Base-by-base conservation (phyloP, 495 filamentous ascomycete species). In the Evansstolkia leycettana region DNA sequence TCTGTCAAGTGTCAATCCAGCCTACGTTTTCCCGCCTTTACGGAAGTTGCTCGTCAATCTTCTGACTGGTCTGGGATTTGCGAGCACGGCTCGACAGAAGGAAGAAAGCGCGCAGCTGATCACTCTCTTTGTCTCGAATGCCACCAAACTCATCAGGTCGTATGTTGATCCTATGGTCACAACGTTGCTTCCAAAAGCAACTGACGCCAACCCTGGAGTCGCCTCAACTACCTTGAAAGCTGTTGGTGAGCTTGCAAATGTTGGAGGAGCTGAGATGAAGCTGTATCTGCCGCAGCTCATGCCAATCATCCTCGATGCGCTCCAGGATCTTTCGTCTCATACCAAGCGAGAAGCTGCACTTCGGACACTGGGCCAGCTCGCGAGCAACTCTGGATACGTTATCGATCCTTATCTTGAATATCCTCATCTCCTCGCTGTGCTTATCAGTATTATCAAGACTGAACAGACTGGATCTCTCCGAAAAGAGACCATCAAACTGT, bases 371-470 rank as follows among this genome's bases (percentile, higher is more conserved):
- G 90, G 88, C 12, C 87, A 95, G 52, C 61, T 99, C 10, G 84
- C 90, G 5, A 89, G 84, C 49, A 94, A 89, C 51, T 84, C 86
- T 13, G 89, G 92, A 40, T 99, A 99, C 59, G 90, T 99, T 30
- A 95, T 99, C 42, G 82, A 93, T 25, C 92, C 90, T 7, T 99
- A 96, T 50, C 64, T 86, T 29, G 86, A 96, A 39, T 90, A 95
- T 44, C 90, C 90, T 1, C 78, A 94, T 49, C 72, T 99, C 9
- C 78, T 96, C 24, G 84, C 82, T 34, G 81, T 95, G 8, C 68
- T 99, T 27, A 84, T 94, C 42, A 84, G 80, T 44, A 95, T 96
- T 52, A 89, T 94, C 45, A 83, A 89, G 51, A 82, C 79, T 10
- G 90, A 96, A 49, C 73, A 78, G 26, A 82, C 89, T 33, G 84